Percentiles rank a stretch among this genome's conserved stretches.
Conservation (phyloP, 164 flowering plant genomes). For the Protea cynaroides region DNA sequence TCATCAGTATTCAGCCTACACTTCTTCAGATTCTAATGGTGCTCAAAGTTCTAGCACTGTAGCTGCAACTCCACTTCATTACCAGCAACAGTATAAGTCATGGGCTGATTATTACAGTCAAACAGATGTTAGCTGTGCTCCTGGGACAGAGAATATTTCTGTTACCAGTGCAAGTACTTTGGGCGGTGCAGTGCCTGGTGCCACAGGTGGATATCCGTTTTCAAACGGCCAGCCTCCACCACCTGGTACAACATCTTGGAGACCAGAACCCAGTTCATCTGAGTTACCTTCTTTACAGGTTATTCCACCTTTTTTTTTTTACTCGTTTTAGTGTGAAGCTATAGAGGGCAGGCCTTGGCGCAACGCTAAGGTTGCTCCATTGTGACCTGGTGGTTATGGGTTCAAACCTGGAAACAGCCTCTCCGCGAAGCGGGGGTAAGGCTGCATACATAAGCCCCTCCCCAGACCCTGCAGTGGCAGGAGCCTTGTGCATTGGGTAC, state of each 20-base stretch:
- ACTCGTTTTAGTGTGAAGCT: too few species aligned
- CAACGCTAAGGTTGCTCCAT: too few species aligned
- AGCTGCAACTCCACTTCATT: slow-evolving; percentile 41
- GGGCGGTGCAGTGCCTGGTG: slow-evolving; percentile 46
- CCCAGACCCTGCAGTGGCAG: too few species aligned
- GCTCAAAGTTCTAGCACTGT: slow-evolving; percentile 48
- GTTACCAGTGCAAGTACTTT: slow-evolving; percentile 37
- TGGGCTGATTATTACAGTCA: slow-evolving; percentile 87
- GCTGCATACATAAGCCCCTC: too few species aligned
- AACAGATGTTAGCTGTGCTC: slow-evolving; percentile 92
- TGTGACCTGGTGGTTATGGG: too few species aligned
- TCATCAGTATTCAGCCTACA: slow-evolving; percentile 56
- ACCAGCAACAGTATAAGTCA: slow-evolving; percentile 74
- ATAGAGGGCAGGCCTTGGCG: too few species aligned
- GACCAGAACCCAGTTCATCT: slow-evolving; percentile 47
- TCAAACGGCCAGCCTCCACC: slow-evolving; percentile 48
- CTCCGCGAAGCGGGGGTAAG: too few species aligned
- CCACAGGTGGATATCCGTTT: slow-evolving; percentile 35
- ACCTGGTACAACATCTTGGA: slow-evolving; percentile 48
- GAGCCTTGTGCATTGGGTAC: too few species aligned
- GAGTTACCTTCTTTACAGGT: slow-evolving; percentile 59
- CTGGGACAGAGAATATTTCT: slow-evolving; percentile 84
- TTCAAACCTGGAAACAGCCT: too few species aligned
- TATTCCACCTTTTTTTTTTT: background rate
- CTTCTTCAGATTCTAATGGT: slow-evolving; percentile 44